Evolutionary conservation across 2,329 filamentous ascomycete genomes (phyloP), one percentile per base, ranked within the genome.

Genomic region (Colletotrichum coccodes): DNA sequence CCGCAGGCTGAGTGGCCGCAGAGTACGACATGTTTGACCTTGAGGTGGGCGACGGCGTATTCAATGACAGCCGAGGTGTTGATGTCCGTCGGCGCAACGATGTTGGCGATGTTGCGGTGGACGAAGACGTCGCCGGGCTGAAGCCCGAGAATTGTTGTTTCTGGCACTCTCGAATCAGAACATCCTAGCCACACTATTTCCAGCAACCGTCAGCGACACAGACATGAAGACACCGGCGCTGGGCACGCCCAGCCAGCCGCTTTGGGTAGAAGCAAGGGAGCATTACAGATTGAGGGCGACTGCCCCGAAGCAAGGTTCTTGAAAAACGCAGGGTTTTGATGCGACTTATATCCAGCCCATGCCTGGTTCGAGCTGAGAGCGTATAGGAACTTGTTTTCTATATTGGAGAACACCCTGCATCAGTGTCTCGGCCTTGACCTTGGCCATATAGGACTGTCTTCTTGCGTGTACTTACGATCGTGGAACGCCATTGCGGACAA

Each of bases 31-130:
- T 93, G 90, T 78, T 90, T 86, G 73, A 93, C 91, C 74, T 91
- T 89, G 40, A 97, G 83, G 77, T 92, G 85, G 65, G 82, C 83
- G 68, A 97, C 92, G 49, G 93, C 92, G 77, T 91, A 97, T 77
- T 95, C 91, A 76, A 97, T 91, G 52, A 95, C 93, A 63, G 90
- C 88, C 12, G 89, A 86, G 38, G 90, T 90, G 82, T 89, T 93
- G 78, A 95, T 87, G 78, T 97, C 94, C 74, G 89, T 90, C 23
- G 90, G 84, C 65, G 90, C 89, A 71, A 97, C 82, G 76, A 95
- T 89, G 83, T 97, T 97, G 80, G 93, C 94, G 78, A 97, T 95
- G 84, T 97, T 97, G 78, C 94, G 92, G 84, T 97, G 94, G 60
- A 94, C 92, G 79, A 97, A 97, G 73, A 97, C 90, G 75, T 97